A percentile compares a stretch with the other conserved stretches of the same genome.
These are phyloP conservation scores for Saccharomycopsis fermentans DNA, from an alignment of 805 yeast genomes.

Conservation along the genomic window DNA sequence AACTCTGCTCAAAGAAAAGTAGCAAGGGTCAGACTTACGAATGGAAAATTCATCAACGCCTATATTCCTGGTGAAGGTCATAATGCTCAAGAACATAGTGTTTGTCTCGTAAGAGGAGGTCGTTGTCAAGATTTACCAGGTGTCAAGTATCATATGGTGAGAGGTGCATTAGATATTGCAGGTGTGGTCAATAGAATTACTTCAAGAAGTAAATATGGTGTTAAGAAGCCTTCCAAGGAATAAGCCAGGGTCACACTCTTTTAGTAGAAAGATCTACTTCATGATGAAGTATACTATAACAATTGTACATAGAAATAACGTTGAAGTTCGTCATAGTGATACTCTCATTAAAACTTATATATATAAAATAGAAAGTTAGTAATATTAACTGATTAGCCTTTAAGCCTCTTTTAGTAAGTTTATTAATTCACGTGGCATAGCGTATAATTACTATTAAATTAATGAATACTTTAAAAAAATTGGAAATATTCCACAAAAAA, in stretches of 20 bases:
- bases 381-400: no score
- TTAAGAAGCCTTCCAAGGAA: conserved; percentile 63
- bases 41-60: conserved; percentile 82
- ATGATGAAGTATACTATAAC: background rate
- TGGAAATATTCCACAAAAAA: no score
- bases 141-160: conserved; percentile 84
- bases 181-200: conserved; percentile 92
- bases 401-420: no score
- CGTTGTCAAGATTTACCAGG: conserved; percentile 98
- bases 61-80: conserved; percentile 99
- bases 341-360: background rate
- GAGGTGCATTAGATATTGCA: conserved; percentile 88
- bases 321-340: background rate
- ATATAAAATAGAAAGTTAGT: background rate
- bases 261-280: background rate
- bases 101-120: conserved; percentile 95
- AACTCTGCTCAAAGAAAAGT: conserved; percentile 97
- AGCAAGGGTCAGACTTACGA: conserved; percentile 85
- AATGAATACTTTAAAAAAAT: no score
- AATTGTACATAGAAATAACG: background rate
- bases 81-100: conserved; percentile 95
- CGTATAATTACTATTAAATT: no score
- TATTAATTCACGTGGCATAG: no score
- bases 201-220: conserved; percentile 90
- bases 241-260: background rate